Evolutionary conservation across 345 rosid genomes (phyloP), one percentile per base, ranked within the genome.

Genomic region (Dovyalis caffra): DNA sequence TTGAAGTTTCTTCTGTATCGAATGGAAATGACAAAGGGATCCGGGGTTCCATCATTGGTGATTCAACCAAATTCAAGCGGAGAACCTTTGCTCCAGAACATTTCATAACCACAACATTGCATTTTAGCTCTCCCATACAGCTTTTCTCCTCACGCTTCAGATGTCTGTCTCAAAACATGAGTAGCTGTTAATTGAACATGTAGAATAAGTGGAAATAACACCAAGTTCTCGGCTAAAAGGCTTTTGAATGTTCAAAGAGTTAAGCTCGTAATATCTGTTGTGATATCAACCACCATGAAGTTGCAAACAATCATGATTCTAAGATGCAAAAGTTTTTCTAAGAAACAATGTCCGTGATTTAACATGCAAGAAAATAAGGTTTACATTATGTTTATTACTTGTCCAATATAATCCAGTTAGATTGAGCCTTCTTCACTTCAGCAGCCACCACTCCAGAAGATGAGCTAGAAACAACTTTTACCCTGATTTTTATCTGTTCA

Each of bases 81-180:
- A 96, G 88, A 76, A 96, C 92, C 87, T 96, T 91, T 0, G 97
- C 88, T 67, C 87, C 89, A 68, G 96, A 88, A 37, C 89, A 91
- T 84, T 92, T 96, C 90, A 96, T 92, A 34, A 88, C 91, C 77
- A 93, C 98, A 74, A 96, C 88, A 89, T 96, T 96, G 78, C 99
- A 96, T 64, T 92, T 95, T 76, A 96, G 81, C 80, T 92, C 98
- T 77, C 90, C 99, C 87, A 89, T 87, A 89, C 98, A 92, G 75
- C 83, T 61, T 82, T 86, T 93, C 82, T 85, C 95, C 81, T 96
- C 98, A 0, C 84, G 84, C 74, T 88, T 96, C 56, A 96, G 90
- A 70, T 96, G 93, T 76, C 98, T 96, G 84, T 11, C 70, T 47
- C 28, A 34, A 65, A 73, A 70, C 70, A 26, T 20, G 32, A 75